Conservation (phyloP, 2,329 filamentous ascomycete genomes). For the Pseudogymnoascus sp. region DNA sequence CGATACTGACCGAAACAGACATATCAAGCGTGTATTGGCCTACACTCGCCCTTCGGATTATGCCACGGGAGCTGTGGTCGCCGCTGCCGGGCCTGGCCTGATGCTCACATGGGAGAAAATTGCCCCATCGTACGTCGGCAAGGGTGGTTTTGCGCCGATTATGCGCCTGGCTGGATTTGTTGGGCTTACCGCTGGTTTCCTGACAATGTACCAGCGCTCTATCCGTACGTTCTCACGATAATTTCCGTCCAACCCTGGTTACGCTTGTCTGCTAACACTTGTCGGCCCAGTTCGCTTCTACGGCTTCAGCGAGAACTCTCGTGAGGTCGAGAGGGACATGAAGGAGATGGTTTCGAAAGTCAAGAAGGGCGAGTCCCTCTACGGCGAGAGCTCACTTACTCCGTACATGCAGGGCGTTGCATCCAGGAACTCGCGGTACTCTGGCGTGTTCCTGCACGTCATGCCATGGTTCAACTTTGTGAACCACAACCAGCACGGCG, state of each 20-base stretch:
- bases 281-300: constrained; percentile 73
- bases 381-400: constrained; percentile 69
- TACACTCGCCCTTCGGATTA: constrained; percentile 88
- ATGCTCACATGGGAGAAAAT: constrained; percentile 77
- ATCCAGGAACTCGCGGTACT: constrained; percentile 85
- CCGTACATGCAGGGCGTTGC: constrained; percentile 93
- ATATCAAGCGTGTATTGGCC: constrained; percentile 79
- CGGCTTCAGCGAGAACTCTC: constrained; percentile 83
- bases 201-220: constrained; percentile 79
- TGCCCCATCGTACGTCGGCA: constrained; percentile 76
- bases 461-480: constrained; percentile 98
- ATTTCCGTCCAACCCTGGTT: not conserved
- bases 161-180: constrained; percentile 73
- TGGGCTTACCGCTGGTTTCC: constrained; percentile 68
- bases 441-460: constrained; percentile 72
- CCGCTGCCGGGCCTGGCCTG: constrained; percentile 63
- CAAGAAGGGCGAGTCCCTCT: constrained; percentile 83
- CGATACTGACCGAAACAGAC: constrained; percentile 46
- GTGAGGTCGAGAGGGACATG: constrained; percentile 95
- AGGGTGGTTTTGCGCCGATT: constrained; percentile 70
- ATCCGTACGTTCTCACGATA: constrained; percentile 55
- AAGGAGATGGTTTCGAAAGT: constrained; percentile 95
- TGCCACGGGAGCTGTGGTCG: constrained; percentile 57
- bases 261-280: constrained; percentile 8
- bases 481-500: constrained; percentile 90